Conservation (phyloP, 2,329 filamentous ascomycete genomes). For the Daldinia sp. region DNA sequence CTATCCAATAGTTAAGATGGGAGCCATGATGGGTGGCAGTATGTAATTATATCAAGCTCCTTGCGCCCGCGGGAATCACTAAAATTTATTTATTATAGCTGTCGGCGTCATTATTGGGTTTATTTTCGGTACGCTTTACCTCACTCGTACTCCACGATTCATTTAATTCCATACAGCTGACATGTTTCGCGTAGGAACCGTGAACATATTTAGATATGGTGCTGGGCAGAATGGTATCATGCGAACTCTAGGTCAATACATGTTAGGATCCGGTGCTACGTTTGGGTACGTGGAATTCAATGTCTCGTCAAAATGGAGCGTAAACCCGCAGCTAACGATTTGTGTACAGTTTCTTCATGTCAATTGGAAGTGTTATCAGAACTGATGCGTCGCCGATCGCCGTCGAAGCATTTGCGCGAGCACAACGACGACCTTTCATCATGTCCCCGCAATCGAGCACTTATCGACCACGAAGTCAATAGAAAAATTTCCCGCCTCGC, state of each 20-base stretch:
- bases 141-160: neutral
- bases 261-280: conserved; percentile 92
- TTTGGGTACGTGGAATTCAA: conserved; percentile 75
- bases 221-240: conserved; percentile 93
- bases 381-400: conserved; percentile 84
- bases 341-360: conserved; percentile 88
- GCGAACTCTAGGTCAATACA: conserved; percentile 94
- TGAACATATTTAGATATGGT: conserved; percentile 95
- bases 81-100: conserved; percentile 60
- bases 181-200: conserved; percentile 68
- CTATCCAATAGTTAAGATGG: conserved; percentile 83
- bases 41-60: conserved; percentile 54
- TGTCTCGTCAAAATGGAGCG: neutral
- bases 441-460: conserved; percentile 53
- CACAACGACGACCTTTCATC: conserved; percentile 78
- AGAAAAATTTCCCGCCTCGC: conserved; percentile 4
- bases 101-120: conserved; percentile 97
- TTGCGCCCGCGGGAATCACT: conserved; percentile 15
- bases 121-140: conserved; percentile 77
- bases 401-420: conserved; percentile 77
- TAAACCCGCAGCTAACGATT: conserved; percentile 2
- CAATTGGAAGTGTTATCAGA: conserved; percentile 94
- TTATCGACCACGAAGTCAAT: conserved; percentile 50
- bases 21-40: conserved; percentile 98
- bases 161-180: conserved; percentile 20